Percentiles rank a stretch among this genome's conserved stretches.
These are phyloP conservation scores for Suhomyces chickasaworum DNA, from an alignment of 1,139 yeast species.

Conservation along the genomic window DNA sequence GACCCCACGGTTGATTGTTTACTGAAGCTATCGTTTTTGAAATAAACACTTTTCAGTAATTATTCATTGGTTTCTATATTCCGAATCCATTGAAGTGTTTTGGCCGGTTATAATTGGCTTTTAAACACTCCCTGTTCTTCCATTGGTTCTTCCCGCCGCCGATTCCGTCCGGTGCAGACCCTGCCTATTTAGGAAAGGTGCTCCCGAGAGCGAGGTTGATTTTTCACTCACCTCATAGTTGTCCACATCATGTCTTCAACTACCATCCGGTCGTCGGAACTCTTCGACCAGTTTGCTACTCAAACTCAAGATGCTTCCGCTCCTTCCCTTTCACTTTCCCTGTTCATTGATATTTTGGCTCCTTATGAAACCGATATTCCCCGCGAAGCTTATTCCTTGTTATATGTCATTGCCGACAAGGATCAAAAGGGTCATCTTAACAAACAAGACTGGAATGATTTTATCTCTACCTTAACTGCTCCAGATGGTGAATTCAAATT, in stretches of 20 bases:
- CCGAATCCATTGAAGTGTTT: not conserved
- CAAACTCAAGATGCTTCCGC: constrained; percentile 16
- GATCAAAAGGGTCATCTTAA: constrained; percentile 63
- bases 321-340: constrained; percentile 34
- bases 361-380: constrained; percentile 49
- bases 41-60: not conserved
- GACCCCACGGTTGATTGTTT: not conserved
- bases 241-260: constrained; percentile 4
- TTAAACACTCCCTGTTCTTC: not conserved
- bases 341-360: constrained; percentile 43
- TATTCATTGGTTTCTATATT: not conserved
- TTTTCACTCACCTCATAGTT: constrained; percentile 2
- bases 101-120: not conserved
- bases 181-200: constrained; percentile 3
- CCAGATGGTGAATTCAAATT: constrained; percentile 62
- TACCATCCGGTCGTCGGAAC: constrained; percentile 23
- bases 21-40: not conserved
- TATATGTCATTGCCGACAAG: constrained; percentile 66
- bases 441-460: constrained; percentile 60
- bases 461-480: constrained; percentile 55
- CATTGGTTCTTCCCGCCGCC: constrained; percentile 5
- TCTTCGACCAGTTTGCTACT: constrained; percentile 45
- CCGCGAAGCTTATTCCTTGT: constrained; percentile 44
- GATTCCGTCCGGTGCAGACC: constrained; percentile 2
- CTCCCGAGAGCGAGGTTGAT: constrained; percentile 3